A percentile compares a stretch with the other conserved stretches of the same genome.
These are phyloP conservation scores for Thalassiosira exigua DNA, from an alignment of 352 stramenopile genomes.

Conservation along the genomic window DNA sequence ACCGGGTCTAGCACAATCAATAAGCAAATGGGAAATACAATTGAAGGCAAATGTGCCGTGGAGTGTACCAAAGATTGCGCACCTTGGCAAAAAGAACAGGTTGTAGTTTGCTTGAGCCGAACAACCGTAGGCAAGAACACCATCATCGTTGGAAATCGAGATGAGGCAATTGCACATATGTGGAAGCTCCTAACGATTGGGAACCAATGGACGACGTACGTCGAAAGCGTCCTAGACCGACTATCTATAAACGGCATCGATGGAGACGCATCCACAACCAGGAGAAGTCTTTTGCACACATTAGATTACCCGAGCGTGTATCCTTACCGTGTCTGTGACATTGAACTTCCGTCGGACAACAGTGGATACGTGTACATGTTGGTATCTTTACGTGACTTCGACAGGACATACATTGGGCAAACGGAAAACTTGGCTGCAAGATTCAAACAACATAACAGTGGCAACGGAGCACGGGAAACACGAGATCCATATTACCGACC, in stretches of 20 bases:
- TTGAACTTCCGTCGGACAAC: conserved; percentile 18
- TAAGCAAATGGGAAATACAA: conserved; percentile 13
- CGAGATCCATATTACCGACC: not conserved
- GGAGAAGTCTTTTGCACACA: not conserved
- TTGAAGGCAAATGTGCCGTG: conserved; percentile 11
- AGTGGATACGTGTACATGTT: conserved; percentile 43
- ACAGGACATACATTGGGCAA: conserved; percentile 35
- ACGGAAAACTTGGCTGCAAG: conserved; percentile 9
- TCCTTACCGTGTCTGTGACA: conserved; percentile 25
- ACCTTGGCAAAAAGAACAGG: conserved; percentile 17
- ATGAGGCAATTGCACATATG: conserved; percentile 16
- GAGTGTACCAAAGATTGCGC: conserved; percentile 17
- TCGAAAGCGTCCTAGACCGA: conserved; percentile 10
- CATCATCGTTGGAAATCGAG: conserved; percentile 14
- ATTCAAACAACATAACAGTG: conserved; percentile 16
- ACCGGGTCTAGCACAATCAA: conserved; percentile 16
- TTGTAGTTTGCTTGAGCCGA: conserved; percentile 21
- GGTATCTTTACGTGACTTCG: conserved; percentile 10
- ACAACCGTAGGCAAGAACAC: not conserved
- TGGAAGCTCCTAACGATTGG: conserved; percentile 25
- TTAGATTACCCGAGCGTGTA: conserved; percentile 5
- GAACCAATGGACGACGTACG: conserved; percentile 33
- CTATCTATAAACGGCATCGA: conserved; percentile 4
- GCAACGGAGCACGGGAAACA: conserved; percentile 1
- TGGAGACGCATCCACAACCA: not conserved